Base-by-base conservation (phyloP, 2,329 filamentous ascomycete species). In the Xylaria multiplex region DNA sequence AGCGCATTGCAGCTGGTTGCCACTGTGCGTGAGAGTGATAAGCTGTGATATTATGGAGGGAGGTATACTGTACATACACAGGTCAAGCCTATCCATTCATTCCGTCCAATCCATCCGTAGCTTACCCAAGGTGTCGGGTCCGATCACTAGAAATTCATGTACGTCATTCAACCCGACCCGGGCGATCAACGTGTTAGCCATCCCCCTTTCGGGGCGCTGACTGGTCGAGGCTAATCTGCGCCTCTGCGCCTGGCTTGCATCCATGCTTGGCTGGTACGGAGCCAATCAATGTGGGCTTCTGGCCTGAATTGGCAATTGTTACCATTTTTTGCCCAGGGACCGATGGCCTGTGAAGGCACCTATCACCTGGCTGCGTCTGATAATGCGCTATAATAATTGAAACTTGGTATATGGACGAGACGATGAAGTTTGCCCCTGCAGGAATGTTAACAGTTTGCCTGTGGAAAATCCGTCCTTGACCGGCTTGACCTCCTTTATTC, bases 271-370 rank as follows among this genome's bases (percentile, higher is more conserved):
- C 49, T 54, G 43, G 9, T 13, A 32, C 45, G 14, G 68, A 66
- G 69, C 74, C 73, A 76, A 76, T 75, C 74, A 74, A 62, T 73
- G 58, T 56, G 35, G 42, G 56, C 65, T 59, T 59, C 32, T 65
- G 66, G 59, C 73, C 70, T 65, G 67, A 75, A 74, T 70, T 71
- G 72, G 73, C 32, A 75, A 74, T 71, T 65, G 52, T 54, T 62
- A 22, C 55, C 30, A 48, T 60, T 27, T 22, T 9, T 8, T 9
- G 6, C 4, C 57, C 49, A 48, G 37, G 48, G 48, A 48, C 64
- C 48, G 58, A 61, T 64, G 32, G 30, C 22, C 55, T 46, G 30
- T 27, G 30, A 50, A 57, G 46, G 42, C 54, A 50, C 37, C 37
- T 14, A n/a, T 62, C 55, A 54, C 55, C 43, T 43, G 48, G 35